Evolutionary conservation across 768 basidiomycete genomes (phyloP), one percentile per base, ranked within the genome.

Genomic region (Mycena floridula): DNA sequence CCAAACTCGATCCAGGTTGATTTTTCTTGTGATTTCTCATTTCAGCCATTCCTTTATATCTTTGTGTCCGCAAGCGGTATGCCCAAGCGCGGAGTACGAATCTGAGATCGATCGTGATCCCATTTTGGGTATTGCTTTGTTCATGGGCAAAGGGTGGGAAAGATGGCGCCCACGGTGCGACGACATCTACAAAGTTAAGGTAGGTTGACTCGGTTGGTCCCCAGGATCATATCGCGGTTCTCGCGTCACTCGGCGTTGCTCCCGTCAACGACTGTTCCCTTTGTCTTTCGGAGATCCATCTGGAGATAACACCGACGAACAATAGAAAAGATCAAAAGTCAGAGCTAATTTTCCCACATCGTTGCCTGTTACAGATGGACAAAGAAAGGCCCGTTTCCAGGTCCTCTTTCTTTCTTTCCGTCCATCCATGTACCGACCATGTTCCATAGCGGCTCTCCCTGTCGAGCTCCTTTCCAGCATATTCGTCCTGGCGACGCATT

Each of bases 381-480:
- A 32, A 9, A 9, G n/a, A 39, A 39, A 11, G 18, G 3, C 11
- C 12, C 37, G 37, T 13, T 13, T 9, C 37, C 21, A 38, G 37
- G 37, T 13, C 38, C 8, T 20, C 23, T 24, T 39, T 16, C 13
- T 39, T 39, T 39, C 37, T 22, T 38, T 38, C 37, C 37, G 11
- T 11, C 37, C 32, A 13, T 35, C 18, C 32, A 35, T 35, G 32
- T 18, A 35, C 13, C 32, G 15, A 35, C 4, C 32, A 39, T 40
- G 37, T 62, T 12, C 64, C 3, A 68, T 77, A 43, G 53, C 63
- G 50, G 58, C 49, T 20, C 70, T 82, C 21, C 80, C 81, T 7
- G 68, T 73, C 25, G 79, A 82, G 59, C 66, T 81, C 5, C 65
- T 82, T 23, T 71, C 79, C 0, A 68, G 75, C 42, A 73, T 83